Base-by-base conservation (phyloP, 2,329 filamentous ascomycete genomes). In the Penicillium sp. region DNA sequence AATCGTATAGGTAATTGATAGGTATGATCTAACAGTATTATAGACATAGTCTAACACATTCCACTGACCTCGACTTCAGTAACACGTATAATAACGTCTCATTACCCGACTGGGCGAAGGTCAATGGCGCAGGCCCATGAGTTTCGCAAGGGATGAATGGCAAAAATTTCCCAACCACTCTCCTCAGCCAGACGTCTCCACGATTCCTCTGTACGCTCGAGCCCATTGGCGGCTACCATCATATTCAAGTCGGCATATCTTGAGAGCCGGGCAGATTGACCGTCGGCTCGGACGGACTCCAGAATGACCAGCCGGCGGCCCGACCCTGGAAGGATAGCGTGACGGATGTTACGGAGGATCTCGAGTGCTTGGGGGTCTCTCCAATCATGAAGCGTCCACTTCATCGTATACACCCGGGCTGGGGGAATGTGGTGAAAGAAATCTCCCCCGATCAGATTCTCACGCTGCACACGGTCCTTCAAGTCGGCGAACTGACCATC, bases 331-430 rank as follows among this genome's bases (percentile, higher is more conserved):
- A 11, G 11, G 17, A 78, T 73, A 8, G 69, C 65, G 11, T 56
- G 57, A 3, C 73, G 70, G 65, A 71, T 63, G 19, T 63, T 65
- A 8, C 36, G 43, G 19, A 72, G 62, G 44, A 78, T 74, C 11
- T 17, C 54, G 2, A 61, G 26, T 2, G 65, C 68, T 4, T 75
- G 55, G 0, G 62, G 59, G 50, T 78, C 75, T 1, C 61, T 56
- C 76, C 76, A 78, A 58, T 78, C 67, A 49, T 78, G 76, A 12
- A 78, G 67, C 45, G 65, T 70, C 76, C 76, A 78, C 50, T 78
- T 78, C 63, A 73, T 70, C 7, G 64, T 67, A 45, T 71, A 73
- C 2, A 71, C 50, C 33, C 70, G 62, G 26, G 42, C 72, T 0
- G 55, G 11, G 0, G 75, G 75, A 1, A 78, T 61, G 4, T 50